Evolutionary conservation across 441 rosid species (phyloP), one percentile per base, ranked within the genome.

Genomic region (Pelargonium myrrhifolium): DNA sequence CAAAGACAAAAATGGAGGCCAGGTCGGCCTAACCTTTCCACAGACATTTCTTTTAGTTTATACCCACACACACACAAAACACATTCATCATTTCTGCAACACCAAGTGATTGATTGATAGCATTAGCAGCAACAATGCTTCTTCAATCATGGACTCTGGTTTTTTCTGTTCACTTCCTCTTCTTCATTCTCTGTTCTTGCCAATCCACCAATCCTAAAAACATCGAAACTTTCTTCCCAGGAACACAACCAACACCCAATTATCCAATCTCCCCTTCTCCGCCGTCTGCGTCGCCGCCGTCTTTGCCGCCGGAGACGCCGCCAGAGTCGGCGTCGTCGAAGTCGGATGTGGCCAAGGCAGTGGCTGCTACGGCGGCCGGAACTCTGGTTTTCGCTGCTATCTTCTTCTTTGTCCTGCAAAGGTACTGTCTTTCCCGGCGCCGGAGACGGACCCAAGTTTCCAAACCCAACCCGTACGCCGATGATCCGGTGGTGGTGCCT

Each of bases 331-430:
- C 81, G 9, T 69, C 77, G 0, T 71, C 76, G 9, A 39, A 24
- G 14, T 15, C 17, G 65, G 1, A 74, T 67, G 74, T 94, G 78
- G 78, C 66, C 6, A 86, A 76, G 75, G 96, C 94, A 39, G 92
- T 88, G 7, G 86, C 77, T 64, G 87, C 78, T 49, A 88, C 91
- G 0, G 96, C 88, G 0, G 91, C 82, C 9, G 76, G 79, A 72
- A 85, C 97, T 62, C 58, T 84, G 51, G 82, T 86, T 24, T 58
- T 85, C 3, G 92, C 90, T 0, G 75, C 64, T 3, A 39, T 88
- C 56, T 75, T 92, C 72, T 91, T 92, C 83, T 79, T 84, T 43
- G 67, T 78, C 0, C 11, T 87, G 10, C 82, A 64, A n/a, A 75
- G 74, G 47, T 81, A 62, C 60, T 18, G 65, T 70, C 56, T 72